These are phyloP conservation scores for Madurella fahalii DNA, from an alignment of 2,329 filamentous ascomycete genomes.

Conservation along the genomic window DNA sequence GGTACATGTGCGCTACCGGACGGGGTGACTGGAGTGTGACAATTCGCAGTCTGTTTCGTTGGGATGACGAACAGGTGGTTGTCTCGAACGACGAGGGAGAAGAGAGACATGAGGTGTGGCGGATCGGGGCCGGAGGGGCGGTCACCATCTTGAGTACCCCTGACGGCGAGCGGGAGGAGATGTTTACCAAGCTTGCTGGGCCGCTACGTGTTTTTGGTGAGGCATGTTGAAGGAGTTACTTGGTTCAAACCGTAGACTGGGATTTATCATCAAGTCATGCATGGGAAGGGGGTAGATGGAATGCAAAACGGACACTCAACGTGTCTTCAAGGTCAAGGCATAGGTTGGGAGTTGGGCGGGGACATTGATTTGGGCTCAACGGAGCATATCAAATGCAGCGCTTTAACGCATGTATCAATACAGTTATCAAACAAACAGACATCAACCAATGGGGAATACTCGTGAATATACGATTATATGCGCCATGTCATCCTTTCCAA, in stretches of 20 bases:
- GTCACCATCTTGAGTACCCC: constrained; percentile 80
- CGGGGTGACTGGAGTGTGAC: constrained; percentile 87
- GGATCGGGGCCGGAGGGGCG: constrained; percentile 83
- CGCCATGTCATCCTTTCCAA: neutral
- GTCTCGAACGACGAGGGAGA: constrained; percentile 28
- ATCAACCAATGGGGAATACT: neutral
- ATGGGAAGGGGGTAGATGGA: neutral
- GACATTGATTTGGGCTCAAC: constrained; percentile 12
- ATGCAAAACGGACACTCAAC: constrained; percentile 27
- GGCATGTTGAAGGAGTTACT: constrained; percentile 2
- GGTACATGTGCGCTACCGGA: constrained; percentile 83
- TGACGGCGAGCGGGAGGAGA: constrained; percentile 83
- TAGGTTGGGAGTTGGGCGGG: neutral
- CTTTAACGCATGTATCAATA: constrained; percentile 11
- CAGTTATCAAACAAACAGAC: neutral
- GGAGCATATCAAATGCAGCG: constrained; percentile 3
- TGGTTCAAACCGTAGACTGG: neutral
- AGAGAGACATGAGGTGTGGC: constrained; percentile 60
- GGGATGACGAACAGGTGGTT: constrained; percentile 59
- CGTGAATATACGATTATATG: neutral
- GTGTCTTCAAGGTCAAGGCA: constrained; percentile 15
- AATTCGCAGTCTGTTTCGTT: constrained; percentile 76
- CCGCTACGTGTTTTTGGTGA: constrained; percentile 50
- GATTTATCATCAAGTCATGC: constrained; percentile 4
- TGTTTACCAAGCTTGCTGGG: constrained; percentile 69